Evolutionary conservation across 1,284 basidiomycete genomes (phyloP), one percentile per base, ranked within the genome.

Genomic region (Baeospora myosura): DNA sequence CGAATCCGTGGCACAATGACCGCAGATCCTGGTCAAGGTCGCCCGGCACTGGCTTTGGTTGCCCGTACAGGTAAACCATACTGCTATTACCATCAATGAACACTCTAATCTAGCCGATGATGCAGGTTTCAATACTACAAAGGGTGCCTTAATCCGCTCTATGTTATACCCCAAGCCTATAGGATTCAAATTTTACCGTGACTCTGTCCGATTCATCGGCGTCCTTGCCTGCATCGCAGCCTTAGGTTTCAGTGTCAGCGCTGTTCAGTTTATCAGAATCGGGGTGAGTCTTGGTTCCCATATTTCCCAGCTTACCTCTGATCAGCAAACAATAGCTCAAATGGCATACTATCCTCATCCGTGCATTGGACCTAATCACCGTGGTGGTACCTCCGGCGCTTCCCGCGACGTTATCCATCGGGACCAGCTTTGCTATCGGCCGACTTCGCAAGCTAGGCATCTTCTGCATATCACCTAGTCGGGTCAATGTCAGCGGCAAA

Each of bases 91-190:
- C 17, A 11, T 8, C 21, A 3, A 4, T 8, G 11, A 10, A 29
- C 4, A 14, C 22, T 26, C 26, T 35, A 7, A 33, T 24, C 10
- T 31, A 17, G 10, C 22, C 8, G 2, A 24, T 35, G 20, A 20
- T 33, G 28, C 47, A 88, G 90, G 91, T 0, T 98, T 98, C 66
- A 91, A 90, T 60, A 99, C 96, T 2, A 98, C 96, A 8, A 98
- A 98, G 64, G 96, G 96, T 23, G 88, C 95, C 0, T 72, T 99
- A 14, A 81, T 98, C 5, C 78, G 96, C 18, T 96, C 93, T 0
- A 99, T 99, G 96, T 71, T 99, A 12, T 99, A 96, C 68, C 96
- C 96, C 0, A 98, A 97, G 59, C 94, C 95, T 0, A 94, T 98
- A 55, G 95, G 94, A 0, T 94, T 91, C 75, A 93, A 95, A 61